Evolutionary conservation across 2,329 filamentous ascomycete species (phyloP).

Genomic region (Beauveria sp.): DNA sequence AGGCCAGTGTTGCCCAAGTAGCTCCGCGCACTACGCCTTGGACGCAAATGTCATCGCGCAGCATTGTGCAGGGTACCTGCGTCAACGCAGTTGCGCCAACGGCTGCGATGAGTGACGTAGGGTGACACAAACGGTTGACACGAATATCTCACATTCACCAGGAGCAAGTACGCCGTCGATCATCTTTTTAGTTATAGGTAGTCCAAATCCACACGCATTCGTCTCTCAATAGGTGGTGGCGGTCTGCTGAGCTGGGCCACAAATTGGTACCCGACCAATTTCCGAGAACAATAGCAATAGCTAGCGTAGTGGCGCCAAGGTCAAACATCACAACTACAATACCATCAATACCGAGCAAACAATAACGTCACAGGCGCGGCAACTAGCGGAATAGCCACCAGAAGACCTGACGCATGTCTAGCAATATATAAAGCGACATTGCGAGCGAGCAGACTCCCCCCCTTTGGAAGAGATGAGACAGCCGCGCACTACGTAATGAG

Average conservation of each 20-base stretch:
- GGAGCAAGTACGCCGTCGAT: no score
- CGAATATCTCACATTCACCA: no score
- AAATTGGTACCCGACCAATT: slow-evolving; percentile 18
- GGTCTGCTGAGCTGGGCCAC: background rate
- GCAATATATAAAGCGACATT: background rate
- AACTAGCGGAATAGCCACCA: background rate
- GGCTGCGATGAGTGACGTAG: no score
- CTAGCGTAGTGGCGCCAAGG: background rate
- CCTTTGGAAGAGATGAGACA: background rate
- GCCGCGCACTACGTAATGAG: slow-evolving; percentile 9
- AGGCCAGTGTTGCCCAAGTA: no score
- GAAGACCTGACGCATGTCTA: background rate
- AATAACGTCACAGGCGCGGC: background rate
- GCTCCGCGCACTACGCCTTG: no score
- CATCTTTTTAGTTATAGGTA: background rate
- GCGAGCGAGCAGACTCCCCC: background rate
- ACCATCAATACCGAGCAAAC: background rate
- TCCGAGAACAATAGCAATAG: slow-evolving; percentile 18
- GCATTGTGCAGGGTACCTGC: no score
- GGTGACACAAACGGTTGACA: no score
- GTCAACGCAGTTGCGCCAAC: no score
- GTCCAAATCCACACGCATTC: background rate
- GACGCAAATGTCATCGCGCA: no score
- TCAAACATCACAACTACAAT: slow-evolving; percentile 4
- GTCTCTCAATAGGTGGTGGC: background rate